Evolutionary conservation across 2,329 filamentous ascomycete genomes (phyloP), one percentile per base, ranked within the genome.

Genomic region (Trichoderma guizhouense): DNA sequence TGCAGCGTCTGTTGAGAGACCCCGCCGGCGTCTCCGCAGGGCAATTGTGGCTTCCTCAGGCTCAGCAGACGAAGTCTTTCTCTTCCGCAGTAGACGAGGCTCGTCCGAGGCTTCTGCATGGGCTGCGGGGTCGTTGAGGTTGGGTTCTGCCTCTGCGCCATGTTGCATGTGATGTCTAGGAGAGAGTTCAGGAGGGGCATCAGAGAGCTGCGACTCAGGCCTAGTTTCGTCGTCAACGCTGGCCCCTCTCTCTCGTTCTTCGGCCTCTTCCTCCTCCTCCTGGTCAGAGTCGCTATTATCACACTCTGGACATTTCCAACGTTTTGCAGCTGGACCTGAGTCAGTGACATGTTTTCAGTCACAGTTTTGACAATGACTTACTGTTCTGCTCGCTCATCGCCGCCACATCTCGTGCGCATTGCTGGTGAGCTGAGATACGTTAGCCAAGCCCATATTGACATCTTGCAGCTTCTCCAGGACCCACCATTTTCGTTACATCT

Each of bases 401-500:
- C 21, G 76, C 81, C 83, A 89, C 88, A 79, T 92, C 89, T 79
- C 92, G 90, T 72, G 94, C 95, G 83, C 95, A 98, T 87, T 96
- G 92, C 81, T 92, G 91, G 85, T 98, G 95, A 78, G 94, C 95
- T 97, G 79, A 84, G 78, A 57, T 12, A 82, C 74, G 79, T 87
- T 77, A 86, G 83, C 76, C 51, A 39, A 47, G 26, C 26, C 14
- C 9, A 28, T n/a, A n/a, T 21, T 18, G 9, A 7, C 32, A 28
- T 18, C 18, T 26, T 58, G 5, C 18, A 51, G 39, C 32, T 15
- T 26, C 18, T 28, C 18, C 8, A 69, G 74, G 62, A 69, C 93
- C 82, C 85, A 97, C 94, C 91, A 82, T 94, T 92, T 79, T 95
- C 92, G 75, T 91, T 91, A 82, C 95, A 98, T 74, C 89, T 86